These are phyloP conservation scores for Endothia cerciana DNA, from an alignment of 2,329 filamentous ascomycete genomes.

Conservation along the genomic window DNA sequence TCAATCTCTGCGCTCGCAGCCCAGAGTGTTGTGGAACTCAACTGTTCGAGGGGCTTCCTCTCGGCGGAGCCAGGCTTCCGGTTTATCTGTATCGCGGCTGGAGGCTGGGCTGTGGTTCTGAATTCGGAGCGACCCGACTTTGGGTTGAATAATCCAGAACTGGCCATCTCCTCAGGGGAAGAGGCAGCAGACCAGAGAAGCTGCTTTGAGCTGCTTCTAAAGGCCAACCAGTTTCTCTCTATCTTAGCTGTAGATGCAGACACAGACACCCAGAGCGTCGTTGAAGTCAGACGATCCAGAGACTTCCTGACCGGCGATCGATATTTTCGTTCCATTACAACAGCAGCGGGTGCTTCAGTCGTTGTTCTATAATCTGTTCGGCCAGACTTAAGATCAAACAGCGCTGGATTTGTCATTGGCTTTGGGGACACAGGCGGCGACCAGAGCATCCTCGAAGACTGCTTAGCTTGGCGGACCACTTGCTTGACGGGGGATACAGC, in stretches of 20 bases:
- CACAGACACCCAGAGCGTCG: constrained; percentile 34
- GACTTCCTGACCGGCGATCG: constrained; percentile 34
- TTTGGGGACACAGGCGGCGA: constrained; percentile 23
- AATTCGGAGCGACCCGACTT: constrained; percentile 33
- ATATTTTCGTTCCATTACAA: constrained; percentile 36
- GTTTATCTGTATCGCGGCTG: constrained; percentile 39
- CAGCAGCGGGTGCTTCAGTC: constrained; percentile 38
- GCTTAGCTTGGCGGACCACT: not conserved
- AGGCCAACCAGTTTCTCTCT: constrained; percentile 16
- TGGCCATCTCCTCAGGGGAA: constrained; percentile 12
- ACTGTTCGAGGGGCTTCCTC: constrained; percentile 34
- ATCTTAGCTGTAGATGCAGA: constrained; percentile 11
- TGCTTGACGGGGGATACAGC: not conserved
- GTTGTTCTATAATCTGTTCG: constrained; percentile 37
- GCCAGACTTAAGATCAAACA: constrained; percentile 33
- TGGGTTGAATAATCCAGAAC: constrained; percentile 35
- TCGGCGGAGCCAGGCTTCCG: constrained; percentile 35
- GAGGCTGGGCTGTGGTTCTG: constrained; percentile 37
- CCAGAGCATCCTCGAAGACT: constrained; percentile 28
- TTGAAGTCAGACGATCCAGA: constrained; percentile 35
- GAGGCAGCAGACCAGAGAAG: constrained; percentile 31
- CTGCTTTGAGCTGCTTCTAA: constrained; percentile 1
- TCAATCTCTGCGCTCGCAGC: constrained; percentile 12
- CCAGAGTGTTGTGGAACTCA: constrained; percentile 38
- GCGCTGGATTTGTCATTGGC: constrained; percentile 24